Evolutionary conservation across 176 grass and related monocot species (phyloP), one percentile per base, ranked within the genome.

Genomic region (Cenchrus fungigraminus): DNA sequence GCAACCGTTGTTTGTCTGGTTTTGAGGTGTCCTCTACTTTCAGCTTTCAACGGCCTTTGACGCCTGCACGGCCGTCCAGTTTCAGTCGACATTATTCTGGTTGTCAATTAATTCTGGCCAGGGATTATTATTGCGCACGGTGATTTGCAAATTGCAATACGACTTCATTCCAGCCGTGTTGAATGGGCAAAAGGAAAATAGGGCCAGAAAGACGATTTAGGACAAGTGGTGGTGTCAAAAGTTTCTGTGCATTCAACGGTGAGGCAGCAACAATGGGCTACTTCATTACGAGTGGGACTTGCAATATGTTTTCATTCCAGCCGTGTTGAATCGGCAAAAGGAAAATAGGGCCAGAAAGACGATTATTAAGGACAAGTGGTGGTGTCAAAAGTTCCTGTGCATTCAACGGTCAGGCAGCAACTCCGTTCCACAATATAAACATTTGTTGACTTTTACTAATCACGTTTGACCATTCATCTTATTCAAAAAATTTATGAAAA

Each of bases 41-140:
- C 42, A 20, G 20, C 12, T 29, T 51, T 25, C 11, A 1, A 29
- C 12, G 8, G 70, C 5, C 46, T 51, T 29, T 29, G 12, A 25
- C 51, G 20, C 51, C 12, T 73, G 1, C 46, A 73, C 3, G n/a
- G 46, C n/a, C 12, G 12, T 73, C 20, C 11, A 73, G 6, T 73
- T 73, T 49, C n/a, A 51, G n/a, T 73, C 12, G n/a, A 73, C n/a
- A 50, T 25, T 71, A 71, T 73, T 73, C n/a, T 53, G 47, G 28
- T 9, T 10, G 28, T 40, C 52, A 58, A 29, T 42, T n/a, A 73
- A 73, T 73, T 8, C 22, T 52, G 49, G 31, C 3, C 13, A 53
- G 25, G 16, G 71, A 32, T 22, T 43, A 13, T 44, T 59, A 22
- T 13, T 32, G 31, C 31, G 32, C 53, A 46, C 5, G 68, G 0